A percentile compares a stretch with the other conserved stretches of the same genome.
Conservation (phyloP, 768 basidiomycete genomes). For the Hypholoma fasciculare region DNA sequence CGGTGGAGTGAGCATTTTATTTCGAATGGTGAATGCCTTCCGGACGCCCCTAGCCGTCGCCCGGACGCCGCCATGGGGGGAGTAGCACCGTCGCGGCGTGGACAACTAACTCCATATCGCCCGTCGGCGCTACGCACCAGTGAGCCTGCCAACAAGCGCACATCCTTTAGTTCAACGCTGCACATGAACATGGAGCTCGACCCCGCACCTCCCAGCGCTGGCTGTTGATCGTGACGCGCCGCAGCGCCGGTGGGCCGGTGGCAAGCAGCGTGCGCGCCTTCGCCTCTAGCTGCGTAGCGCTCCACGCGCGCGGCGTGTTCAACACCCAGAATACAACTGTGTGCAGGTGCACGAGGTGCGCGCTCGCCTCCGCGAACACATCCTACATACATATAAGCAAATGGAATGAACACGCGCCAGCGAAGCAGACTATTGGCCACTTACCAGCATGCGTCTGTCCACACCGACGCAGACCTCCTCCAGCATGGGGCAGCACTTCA, state of each 20-base stretch:
- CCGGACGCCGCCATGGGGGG: not conserved
- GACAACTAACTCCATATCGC: not conserved
- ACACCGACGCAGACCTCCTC: constrained; percentile 36
- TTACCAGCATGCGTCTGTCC: constrained; percentile 31
- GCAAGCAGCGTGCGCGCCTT: constrained; percentile 11
- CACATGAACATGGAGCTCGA: not conserved
- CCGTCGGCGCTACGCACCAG: not conserved
- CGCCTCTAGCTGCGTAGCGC: constrained; percentile 20
- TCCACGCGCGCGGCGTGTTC: constrained; percentile 25
- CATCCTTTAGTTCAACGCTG: not conserved
- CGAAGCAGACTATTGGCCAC: constrained; percentile 6
- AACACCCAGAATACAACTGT: constrained; percentile 33
- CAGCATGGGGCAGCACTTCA: constrained; percentile 29
- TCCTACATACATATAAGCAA: constrained; percentile 13
- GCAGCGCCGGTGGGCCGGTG: constrained; percentile 17
- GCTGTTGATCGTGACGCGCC: constrained; percentile 32
- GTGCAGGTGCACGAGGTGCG: constrained; percentile 25
- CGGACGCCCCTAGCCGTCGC: not conserved
- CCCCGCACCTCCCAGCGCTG: constrained; percentile 32
- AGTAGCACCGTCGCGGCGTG: not conserved
- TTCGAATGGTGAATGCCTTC: no score
- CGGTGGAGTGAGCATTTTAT: no score
- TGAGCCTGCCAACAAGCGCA: no score
- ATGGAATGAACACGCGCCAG: no score
- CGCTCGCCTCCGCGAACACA: constrained; percentile 22